Conservation (phyloP, 1,284 basidiomycete genomes). For the Singerocomus rubriflavus region DNA sequence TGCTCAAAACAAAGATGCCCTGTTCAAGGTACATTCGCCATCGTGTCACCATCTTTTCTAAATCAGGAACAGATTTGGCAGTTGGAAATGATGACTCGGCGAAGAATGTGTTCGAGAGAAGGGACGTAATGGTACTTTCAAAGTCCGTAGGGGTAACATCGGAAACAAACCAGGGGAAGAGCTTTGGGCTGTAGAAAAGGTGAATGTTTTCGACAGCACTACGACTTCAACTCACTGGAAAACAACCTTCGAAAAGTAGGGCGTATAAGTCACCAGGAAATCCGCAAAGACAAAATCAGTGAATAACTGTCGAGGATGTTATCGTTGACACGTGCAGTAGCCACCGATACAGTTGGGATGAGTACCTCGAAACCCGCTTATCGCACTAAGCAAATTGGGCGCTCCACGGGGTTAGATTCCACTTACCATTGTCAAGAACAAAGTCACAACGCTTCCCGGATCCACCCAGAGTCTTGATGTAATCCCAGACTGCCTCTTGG, state of each 20-base stretch:
- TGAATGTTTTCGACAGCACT: constrained; percentile 9
- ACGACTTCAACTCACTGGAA: constrained; percentile 70
- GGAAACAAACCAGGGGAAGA: constrained; percentile 92
- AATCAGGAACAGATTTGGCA: constrained; percentile 35
- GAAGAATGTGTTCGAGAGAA: constrained; percentile 64
- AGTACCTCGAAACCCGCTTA: constrained; percentile 79
- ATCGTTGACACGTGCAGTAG: constrained; percentile 1
- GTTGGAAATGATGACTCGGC: constrained; percentile 27
- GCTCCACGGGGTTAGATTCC: constrained; percentile 15
- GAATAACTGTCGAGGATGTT: constrained; percentile 59
- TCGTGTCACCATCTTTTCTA: constrained; percentile 63
- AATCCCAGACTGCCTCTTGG: constrained; percentile 72
- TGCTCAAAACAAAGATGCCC: constrained; percentile 66
- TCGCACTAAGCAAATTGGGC: constrained; percentile 1
- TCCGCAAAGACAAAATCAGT: constrained; percentile 96
- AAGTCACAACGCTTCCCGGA: constrained; percentile 70
- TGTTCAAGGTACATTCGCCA: constrained; percentile 72
- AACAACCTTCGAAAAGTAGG: constrained; percentile 75
- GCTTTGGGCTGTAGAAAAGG: constrained; percentile 61
- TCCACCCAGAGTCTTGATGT: constrained; percentile 53
- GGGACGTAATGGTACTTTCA: constrained; percentile 44
- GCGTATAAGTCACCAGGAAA: constrained; percentile 86
- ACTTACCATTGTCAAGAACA: constrained; percentile 84
- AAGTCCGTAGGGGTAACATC: constrained; percentile 86
- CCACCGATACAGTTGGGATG: background rate